phyloP scores from a whole-genome alignment of 108 stramenopile species.

The Bacterosira constricta region DNA sequence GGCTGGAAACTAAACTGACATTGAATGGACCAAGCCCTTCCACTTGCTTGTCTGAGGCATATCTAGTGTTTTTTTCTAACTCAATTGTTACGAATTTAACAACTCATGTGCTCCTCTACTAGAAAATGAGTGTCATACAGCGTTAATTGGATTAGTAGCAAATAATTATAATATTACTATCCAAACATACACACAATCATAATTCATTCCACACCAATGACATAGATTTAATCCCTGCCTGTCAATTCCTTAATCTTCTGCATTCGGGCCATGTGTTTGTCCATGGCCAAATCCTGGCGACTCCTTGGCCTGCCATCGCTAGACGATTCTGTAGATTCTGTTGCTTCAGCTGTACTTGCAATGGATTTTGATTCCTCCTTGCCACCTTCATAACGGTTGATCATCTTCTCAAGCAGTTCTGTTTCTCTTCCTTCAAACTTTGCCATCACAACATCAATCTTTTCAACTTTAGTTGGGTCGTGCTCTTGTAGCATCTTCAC shows the following conservation, averaged over 20 bases:
- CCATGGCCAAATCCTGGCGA: conserved; percentile 70
- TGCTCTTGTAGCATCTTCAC: conserved; percentile 75
- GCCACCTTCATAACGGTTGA: conserved; percentile 65
- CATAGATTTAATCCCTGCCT: conserved; percentile 1
- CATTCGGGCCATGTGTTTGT: conserved; percentile 85
- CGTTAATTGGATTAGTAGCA: too few species aligned
- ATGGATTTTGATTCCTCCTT: conserved; percentile 5
- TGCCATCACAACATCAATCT: conserved; percentile 87
- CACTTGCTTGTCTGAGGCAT: too few species aligned
- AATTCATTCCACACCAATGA: too few species aligned
- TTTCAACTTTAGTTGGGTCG: conserved; percentile 82
- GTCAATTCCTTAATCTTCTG: conserved; percentile 29
- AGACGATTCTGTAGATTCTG: conserved; percentile 8
- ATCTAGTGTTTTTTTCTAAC: too few species aligned
- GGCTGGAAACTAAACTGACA: too few species aligned
- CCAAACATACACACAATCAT: too few species aligned
- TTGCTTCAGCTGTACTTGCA: conserved; percentile 22
- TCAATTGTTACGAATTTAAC: too few species aligned
- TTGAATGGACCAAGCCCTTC: too few species aligned
- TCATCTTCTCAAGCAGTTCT: conserved; percentile 87
- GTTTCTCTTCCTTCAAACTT: conserved; percentile 88
- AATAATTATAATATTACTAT: too few species aligned
- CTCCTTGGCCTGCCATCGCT: conserved; percentile 46
- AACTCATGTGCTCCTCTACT: too few species aligned
- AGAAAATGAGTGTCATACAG: too few species aligned